Conservation (phyloP, 768 basidiomycete genomes). For the Collybia nuda region DNA sequence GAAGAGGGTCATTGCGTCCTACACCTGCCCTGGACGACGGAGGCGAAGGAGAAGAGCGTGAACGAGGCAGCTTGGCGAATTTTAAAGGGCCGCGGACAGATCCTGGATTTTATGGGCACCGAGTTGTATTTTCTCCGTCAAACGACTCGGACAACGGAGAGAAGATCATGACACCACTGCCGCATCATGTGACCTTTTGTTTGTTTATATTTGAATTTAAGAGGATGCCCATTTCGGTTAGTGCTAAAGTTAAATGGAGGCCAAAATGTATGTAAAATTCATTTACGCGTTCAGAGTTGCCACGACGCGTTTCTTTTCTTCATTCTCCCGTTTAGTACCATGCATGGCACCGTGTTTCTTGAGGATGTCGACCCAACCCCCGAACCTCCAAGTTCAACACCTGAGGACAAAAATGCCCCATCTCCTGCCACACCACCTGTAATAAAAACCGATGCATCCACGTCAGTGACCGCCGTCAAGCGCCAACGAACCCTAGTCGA, state of each 20-base stretch:
- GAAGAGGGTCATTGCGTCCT: slow-evolving; percentile 47
- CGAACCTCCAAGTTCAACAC: slow-evolving; percentile 3
- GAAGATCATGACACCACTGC: not conserved
- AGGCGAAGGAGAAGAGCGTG: slow-evolving; percentile 76
- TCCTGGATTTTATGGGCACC: not conserved
- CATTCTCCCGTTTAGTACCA: slow-evolving; percentile 7
- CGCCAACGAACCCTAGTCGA: slow-evolving; percentile 68
- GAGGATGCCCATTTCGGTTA: slow-evolving; percentile 2
- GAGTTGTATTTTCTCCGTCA: not conserved
- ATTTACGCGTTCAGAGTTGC: slow-evolving; percentile 3
- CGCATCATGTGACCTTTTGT: slow-evolving; percentile 9
- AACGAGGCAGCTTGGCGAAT: slow-evolving; percentile 69
- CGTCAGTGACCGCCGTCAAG: slow-evolving; percentile 24
- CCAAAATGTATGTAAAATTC: slow-evolving; percentile 8
- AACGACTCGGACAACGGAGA: not conserved
- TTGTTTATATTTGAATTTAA: slow-evolving; percentile 9
- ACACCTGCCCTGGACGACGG: slow-evolving; percentile 54
- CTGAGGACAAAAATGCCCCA: slow-evolving; percentile 8
- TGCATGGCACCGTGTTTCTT: slow-evolving; percentile 33
- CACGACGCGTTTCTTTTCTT: slow-evolving; percentile 12
- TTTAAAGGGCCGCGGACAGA: slow-evolving; percentile 2
- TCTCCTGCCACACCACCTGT: not conserved
- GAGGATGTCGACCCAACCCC: slow-evolving; percentile 38
- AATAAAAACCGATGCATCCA: not conserved
- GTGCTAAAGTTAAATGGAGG: not conserved